These are phyloP conservation scores for Exutisphaerella laricina DNA, from an alignment of 2,329 filamentous ascomycete species.

Conservation along the genomic window DNA sequence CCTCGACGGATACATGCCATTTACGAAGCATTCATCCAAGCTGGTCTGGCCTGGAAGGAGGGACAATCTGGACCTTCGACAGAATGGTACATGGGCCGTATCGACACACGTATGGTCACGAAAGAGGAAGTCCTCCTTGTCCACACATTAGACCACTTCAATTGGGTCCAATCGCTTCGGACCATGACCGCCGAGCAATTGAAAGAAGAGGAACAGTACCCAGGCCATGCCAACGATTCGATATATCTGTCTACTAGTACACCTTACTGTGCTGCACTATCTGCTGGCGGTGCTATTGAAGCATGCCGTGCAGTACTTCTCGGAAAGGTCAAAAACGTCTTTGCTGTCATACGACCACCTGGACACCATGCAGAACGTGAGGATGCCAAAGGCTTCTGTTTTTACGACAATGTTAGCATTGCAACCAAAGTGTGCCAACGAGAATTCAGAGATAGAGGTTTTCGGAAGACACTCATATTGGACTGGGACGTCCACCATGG, in stretches of 20 bases:
- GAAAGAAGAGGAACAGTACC: slow-evolving; percentile 54
- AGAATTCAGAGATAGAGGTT: slow-evolving; percentile 68
- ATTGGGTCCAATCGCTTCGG: slow-evolving; percentile 63
- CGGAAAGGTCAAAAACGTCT: slow-evolving; percentile 83
- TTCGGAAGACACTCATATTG: slow-evolving; percentile 84
- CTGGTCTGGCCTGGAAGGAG: slow-evolving; percentile 54
- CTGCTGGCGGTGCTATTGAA: slow-evolving; percentile 90
- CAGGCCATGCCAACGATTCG: slow-evolving; percentile 46
- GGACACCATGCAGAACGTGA: slow-evolving; percentile 91
- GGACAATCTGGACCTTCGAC: slow-evolving; percentile 42
- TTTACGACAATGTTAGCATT: slow-evolving; percentile 97
- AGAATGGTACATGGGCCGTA: slow-evolving; percentile 58
- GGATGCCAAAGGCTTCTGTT: slow-evolving; percentile 85
- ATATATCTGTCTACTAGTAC: slow-evolving; percentile 40
- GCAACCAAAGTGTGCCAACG: slow-evolving; percentile 82
- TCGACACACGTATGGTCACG: slow-evolving; percentile 70
- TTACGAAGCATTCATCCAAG: slow-evolving; percentile 78
- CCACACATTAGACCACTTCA: slow-evolving; percentile 70
- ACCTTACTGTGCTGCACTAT: slow-evolving; percentile 67
- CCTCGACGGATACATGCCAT: slow-evolving; percentile 89
- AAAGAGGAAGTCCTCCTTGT: slow-evolving; percentile 73
- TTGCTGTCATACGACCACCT: slow-evolving; percentile 90
- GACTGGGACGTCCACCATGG: slow-evolving; percentile 82
- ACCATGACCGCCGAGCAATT: slow-evolving; percentile 31
- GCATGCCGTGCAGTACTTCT: slow-evolving; percentile 86